phyloP scores from a whole-genome alignment of 2,329 filamentous ascomycete species.

The Hypoxylon sp. region DNA sequence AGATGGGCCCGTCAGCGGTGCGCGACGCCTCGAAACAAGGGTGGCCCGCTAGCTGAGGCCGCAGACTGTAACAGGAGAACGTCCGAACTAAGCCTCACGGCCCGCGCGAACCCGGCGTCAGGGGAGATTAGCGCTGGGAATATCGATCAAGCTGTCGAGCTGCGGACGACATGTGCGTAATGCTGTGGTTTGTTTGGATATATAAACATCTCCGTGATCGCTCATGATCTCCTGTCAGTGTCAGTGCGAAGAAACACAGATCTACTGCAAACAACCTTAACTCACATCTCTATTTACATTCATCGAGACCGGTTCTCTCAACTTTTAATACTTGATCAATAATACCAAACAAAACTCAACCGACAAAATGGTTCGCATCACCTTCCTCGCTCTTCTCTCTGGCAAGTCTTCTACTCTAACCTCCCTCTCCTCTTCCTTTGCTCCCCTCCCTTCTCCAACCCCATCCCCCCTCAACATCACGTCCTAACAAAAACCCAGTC shows the following conservation, averaged over 20 bases:
- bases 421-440: not conserved
- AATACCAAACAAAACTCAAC: not conserved
- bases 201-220: slow-evolving; percentile 31
- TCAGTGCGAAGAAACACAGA: slow-evolving; percentile 14
- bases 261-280: slow-evolving; percentile 4
- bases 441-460: not conserved
- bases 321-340: not conserved
- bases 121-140: no score
- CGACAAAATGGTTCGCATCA: slow-evolving; percentile 42
- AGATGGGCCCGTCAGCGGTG: slow-evolving; percentile 6
- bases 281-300: not conserved
- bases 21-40: slow-evolving; percentile 34
- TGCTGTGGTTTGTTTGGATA: slow-evolving; percentile 10
- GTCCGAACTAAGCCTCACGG: slow-evolving; percentile 30
- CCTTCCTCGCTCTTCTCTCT: slow-evolving; percentile 36
- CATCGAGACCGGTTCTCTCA: slow-evolving; percentile 18
- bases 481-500: slow-evolving; percentile 24
- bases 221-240: slow-evolving; percentile 24
- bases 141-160: no score
- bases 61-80: slow-evolving; percentile 29
- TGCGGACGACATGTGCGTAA: not conserved
- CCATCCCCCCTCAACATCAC: not conserved
- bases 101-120: slow-evolving; percentile 19
- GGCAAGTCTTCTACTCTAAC: slow-evolving; percentile 34
- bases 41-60: slow-evolving; percentile 28